Evolutionary conservation across 352 stramenopile species (phyloP), one percentile per base, ranked within the genome.

Genomic region (Globisporangium barbulae): DNA sequence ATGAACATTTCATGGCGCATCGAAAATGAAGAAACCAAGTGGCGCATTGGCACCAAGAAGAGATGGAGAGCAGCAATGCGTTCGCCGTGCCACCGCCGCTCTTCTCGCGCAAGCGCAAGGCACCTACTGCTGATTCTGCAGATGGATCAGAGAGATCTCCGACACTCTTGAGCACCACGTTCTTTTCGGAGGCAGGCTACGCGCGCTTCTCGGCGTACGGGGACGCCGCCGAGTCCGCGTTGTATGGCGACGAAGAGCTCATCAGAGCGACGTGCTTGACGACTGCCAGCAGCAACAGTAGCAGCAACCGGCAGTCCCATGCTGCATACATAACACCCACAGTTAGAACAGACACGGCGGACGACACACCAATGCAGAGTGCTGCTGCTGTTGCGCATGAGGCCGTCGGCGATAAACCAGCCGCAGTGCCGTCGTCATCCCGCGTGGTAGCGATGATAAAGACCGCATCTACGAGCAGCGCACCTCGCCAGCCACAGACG

Each of bases 81-180:
- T 88, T 91, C 61, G 75, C 61, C 12, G 69, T 86, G 53, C 83
- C 83, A 37, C 73, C 59, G 59, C 79, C 49, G 42, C 63, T 90
- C 21, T 63, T 68, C 12, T 64, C 74, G 48, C 80, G 74, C 13
- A 90, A 85, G 70, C 80, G 77, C 52, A 74, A 66, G 47, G 49
- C 69, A 0, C 21, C 54, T 9, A n/a, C 12, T n/a, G 47, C 54
- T 1, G 22, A 41, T 22, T 0, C 3, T 17, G 13, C 2, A 1
- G 21, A 39, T 22, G 13, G 1, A 30, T 12, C 30, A 47, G 63
- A 17, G 19, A 39, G 13, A 28, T 28, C 25, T 31, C 44, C 28
- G 2, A 50, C 53, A 0, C 30, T 7, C 1, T 13, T 8, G 15
- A 28, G n/a, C 17, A 15, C 5, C 22, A 9, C 5, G 25, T 89